Conservation (phyloP, 345 rosid species). For the Arabis alpina region DNA sequence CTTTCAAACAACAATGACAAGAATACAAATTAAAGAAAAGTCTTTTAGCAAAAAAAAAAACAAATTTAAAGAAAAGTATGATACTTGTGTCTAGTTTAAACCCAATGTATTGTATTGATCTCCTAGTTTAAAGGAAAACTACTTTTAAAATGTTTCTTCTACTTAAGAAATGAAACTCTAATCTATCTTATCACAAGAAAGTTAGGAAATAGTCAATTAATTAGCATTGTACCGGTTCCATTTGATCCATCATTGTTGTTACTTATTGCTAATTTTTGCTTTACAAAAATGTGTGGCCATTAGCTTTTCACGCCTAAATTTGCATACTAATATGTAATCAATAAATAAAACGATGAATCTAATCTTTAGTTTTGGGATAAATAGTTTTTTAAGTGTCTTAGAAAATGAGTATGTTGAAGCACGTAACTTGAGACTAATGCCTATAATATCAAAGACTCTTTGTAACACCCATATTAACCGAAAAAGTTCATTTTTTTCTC, state of each 20-base stretch:
- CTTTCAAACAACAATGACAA: slow-evolving; percentile 1
- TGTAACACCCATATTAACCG: too few relatives aligned
- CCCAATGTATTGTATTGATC: neutral
- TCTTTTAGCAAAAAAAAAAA: too few relatives aligned
- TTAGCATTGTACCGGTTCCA: slow-evolving; percentile 21
- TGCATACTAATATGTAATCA: neutral
- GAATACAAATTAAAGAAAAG: too few relatives aligned
- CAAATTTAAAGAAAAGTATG: neutral
- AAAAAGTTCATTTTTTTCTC: neutral
- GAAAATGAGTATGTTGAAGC: neutral
- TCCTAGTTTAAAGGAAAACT: neutral
- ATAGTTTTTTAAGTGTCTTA: neutral
- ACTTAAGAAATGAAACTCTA: slow-evolving; percentile 3
- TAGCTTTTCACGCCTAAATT: slow-evolving; percentile 26
- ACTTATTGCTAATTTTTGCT: slow-evolving; percentile 1
- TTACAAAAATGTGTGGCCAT: slow-evolving; percentile 4
- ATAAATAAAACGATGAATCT: too few relatives aligned
- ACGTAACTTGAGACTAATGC: neutral
- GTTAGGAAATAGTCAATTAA: slow-evolving; percentile 33
- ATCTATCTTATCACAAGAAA: slow-evolving; percentile 1
- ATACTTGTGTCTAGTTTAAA: slow-evolving; percentile 5
- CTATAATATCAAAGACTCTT: neutral
- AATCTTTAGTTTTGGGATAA: neutral
- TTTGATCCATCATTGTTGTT: slow-evolving; percentile 12
- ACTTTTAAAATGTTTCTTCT: neutral